Evolutionary conservation across 345 rosid genomes (phyloP), one percentile per base, ranked within the genome.

Genomic region (Gossypium australe): DNA sequence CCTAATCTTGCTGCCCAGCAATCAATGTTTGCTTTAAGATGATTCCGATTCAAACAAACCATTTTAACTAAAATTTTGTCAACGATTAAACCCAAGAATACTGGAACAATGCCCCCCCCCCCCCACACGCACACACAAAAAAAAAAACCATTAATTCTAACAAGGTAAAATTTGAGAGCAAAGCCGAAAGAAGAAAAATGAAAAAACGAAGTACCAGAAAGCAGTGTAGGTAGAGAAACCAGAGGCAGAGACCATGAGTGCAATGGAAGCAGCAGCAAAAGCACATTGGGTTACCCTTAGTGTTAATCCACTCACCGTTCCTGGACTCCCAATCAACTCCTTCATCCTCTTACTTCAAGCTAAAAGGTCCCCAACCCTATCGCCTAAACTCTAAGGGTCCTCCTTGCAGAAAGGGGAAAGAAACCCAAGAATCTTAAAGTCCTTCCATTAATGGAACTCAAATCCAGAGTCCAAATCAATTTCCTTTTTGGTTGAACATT

Each of bases 291-390:
- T 92, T 16, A 87, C 75, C 81, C 97, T 82, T 72, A 94, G 77
- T 14, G 87, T 75, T 74, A 90, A 66, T 51, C 98, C 97, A 83
- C 90, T 87, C 73, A 81, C 75, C 11, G 94, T 84, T 67, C 97
- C 98, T 1, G 98, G 98, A 67, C 98, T 84, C 67, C 98, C 97
- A 16, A 90, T 65, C 73, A 88, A 49, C 84, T 86, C 88, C 88
- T 89, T 94, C 98, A 94, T 90, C 65, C 45, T 76, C 73, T 61
- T 62, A 60, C 18, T 22, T 56, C 57, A 11, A 61, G 8, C 24
- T 13, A 25, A 67, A 53, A 29, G 67, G 34, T 51, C 71, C 34
- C 44, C 13, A 25, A 57, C 61, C 43, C 11, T 18, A 18, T 16
- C 10, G 11, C 34, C 67, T 16, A 47, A 9, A 24, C 41, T 17